Percentiles rank a stretch among this genome's conserved stretches.
These are phyloP conservation scores for Hanseniaspora meyeri DNA, from an alignment of 805 yeast genomes.

Conservation along the genomic window DNA sequence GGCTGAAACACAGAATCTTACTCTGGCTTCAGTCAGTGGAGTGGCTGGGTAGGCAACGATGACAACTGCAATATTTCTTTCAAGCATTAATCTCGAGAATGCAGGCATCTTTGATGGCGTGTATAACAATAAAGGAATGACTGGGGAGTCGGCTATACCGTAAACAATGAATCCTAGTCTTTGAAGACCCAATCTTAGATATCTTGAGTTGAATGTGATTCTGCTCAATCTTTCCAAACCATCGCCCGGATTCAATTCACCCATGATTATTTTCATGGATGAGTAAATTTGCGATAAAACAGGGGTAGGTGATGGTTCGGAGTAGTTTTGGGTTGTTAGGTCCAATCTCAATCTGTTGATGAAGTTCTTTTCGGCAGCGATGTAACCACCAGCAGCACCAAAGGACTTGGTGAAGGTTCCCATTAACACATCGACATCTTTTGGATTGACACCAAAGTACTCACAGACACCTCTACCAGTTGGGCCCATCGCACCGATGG, in stretches of 20 bases:
- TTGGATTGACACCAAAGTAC: constrained; percentile 69
- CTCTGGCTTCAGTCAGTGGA: constrained; percentile 77
- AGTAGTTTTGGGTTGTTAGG: constrained; percentile 59
- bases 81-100: constrained; percentile 68
- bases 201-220: constrained; percentile 91
- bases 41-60: constrained; percentile 98
- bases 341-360: constrained; percentile 65
- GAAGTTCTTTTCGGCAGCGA: constrained; percentile 60
- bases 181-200: constrained; percentile 78
- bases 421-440: constrained; percentile 76
- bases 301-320: constrained; percentile 84
- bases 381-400: constrained; percentile 97
- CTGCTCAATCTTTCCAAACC: constrained; percentile 83
- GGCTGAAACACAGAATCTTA: constrained; percentile 83
- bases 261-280: constrained; percentile 65
- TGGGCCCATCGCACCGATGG: constrained; percentile 97
- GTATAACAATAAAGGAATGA: constrained; percentile 74
- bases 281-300: constrained; percentile 79
- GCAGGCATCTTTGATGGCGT: constrained; percentile 94
- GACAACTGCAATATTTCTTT: constrained; percentile 79
- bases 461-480: constrained; percentile 91
- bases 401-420: constrained; percentile 96
- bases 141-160: constrained; percentile 95
- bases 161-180: constrained; percentile 86
- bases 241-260: constrained; percentile 81